Conservation (phyloP, 2,329 filamentous ascomycete species). For the Epichloe bromicola region DNA sequence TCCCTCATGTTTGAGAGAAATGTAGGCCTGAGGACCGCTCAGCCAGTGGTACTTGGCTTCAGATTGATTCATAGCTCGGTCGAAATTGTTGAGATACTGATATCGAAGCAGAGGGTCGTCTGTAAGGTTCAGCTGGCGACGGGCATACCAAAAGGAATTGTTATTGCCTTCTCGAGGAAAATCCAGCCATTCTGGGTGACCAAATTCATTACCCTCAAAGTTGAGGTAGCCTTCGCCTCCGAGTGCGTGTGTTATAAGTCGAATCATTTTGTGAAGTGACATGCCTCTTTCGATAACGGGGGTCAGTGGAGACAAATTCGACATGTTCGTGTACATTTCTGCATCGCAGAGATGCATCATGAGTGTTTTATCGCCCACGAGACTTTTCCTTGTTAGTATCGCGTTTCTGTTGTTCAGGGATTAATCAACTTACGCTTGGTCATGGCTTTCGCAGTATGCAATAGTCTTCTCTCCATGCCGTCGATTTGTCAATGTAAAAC, state of each 20-base stretch:
- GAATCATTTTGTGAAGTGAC: conserved; percentile 93
- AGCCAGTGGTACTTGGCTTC: conserved; percentile 92
- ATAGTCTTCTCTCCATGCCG: conserved; percentile 97
- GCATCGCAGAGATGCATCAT: conserved; percentile 98
- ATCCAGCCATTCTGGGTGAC: conserved; percentile 97
- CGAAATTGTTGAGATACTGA: conserved; percentile 85
- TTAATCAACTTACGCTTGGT: conserved; percentile 66
- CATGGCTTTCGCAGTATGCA: conserved; percentile 92
- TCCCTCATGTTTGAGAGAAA: conserved; percentile 82
- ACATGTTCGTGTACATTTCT: conserved; percentile 98
- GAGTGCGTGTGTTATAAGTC: conserved; percentile 77
- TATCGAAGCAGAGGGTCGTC: conserved; percentile 81
- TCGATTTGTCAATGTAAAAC: conserved; percentile 80
- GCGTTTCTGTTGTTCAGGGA: not conserved
- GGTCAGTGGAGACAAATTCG: conserved; percentile 67
- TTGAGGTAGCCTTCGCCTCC: conserved; percentile 96
- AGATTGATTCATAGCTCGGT: conserved; percentile 75
- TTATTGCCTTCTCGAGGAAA: conserved; percentile 88
- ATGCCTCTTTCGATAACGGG: conserved; percentile 82
- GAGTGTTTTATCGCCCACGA: conserved; percentile 91
- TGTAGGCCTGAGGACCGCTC: conserved; percentile 70
- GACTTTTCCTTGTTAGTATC: conserved; percentile 32
- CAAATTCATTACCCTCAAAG: conserved; percentile 98
- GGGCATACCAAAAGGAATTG: conserved; percentile 89
- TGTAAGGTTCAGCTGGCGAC: conserved; percentile 84